Conservation (phyloP, 768 basidiomycete species). For the Pleurotus salmoneostramineus region DNA sequence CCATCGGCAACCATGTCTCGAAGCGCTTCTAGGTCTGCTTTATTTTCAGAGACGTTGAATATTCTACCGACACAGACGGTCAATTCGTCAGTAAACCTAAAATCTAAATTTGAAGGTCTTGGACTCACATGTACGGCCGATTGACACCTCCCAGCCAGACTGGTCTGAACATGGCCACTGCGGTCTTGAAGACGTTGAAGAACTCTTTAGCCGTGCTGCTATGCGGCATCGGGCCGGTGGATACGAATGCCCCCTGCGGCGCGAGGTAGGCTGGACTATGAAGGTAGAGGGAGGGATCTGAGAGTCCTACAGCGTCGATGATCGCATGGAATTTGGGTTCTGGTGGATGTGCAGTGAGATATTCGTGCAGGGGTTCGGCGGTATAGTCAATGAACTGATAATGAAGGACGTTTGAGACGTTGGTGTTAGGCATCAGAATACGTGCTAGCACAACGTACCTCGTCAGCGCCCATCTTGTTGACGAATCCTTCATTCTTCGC, state of each 20-base stretch:
- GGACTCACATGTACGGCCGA: slow-evolving; percentile 40
- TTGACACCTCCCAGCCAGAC: slow-evolving; percentile 49
- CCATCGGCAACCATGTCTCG: slow-evolving; percentile 38
- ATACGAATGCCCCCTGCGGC: slow-evolving; percentile 36
- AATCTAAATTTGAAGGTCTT: neutral
- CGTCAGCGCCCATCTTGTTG: slow-evolving; percentile 46
- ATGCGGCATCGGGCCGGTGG: slow-evolving; percentile 43
- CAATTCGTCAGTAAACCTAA: neutral
- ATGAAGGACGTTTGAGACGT: neutral
- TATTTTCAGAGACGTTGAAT: slow-evolving; percentile 24
- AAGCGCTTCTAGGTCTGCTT: slow-evolving; percentile 30
- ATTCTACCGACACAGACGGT: slow-evolving; percentile 21
- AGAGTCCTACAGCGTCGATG: slow-evolving; percentile 40
- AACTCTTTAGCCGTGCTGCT: slow-evolving; percentile 24
- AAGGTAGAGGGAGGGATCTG: slow-evolving; percentile 35
- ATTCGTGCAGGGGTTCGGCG: slow-evolving; percentile 30
- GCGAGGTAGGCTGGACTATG: slow-evolving; percentile 36
- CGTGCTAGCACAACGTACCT: slow-evolving; percentile 24
- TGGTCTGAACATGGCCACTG: slow-evolving; percentile 36
- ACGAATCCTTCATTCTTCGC: slow-evolving; percentile 45
- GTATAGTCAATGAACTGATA: slow-evolving; percentile 46
- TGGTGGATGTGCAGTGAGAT: slow-evolving; percentile 30
- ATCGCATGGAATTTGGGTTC: slow-evolving; percentile 39
- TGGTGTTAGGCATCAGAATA: neutral
- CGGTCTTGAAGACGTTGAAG: slow-evolving; percentile 24